These are phyloP conservation scores for Rubia balearica DNA, from an alignment of 305 asterid species.

Conservation along the genomic window DNA sequence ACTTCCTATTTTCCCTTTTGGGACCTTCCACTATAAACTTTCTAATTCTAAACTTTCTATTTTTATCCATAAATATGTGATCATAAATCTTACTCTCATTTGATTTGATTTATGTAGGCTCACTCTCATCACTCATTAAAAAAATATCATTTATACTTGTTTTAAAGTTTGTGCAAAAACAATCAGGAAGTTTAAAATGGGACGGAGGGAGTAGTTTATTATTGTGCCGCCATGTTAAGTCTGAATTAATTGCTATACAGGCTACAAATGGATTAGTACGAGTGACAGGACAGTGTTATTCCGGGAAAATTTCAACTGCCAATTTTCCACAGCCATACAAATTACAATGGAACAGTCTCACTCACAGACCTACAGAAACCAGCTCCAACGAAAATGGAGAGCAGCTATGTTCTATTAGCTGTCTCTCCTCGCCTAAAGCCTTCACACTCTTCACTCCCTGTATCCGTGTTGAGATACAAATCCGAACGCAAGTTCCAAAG, in stretches of 20 bases:
- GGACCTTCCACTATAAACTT: no score
- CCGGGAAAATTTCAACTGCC: constrained; percentile 2
- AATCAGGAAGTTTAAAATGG: no score
- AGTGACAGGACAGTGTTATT: neutral
- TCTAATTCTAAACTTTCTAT: no score
- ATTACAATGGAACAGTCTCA: constrained; percentile 3
- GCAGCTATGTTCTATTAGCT: constrained; percentile 16
- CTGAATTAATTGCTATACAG: neutral
- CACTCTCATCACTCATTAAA: no score
- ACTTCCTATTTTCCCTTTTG: no score
- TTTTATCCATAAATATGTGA: no score
- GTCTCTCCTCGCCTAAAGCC: constrained; percentile 41
- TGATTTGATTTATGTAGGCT: no score
- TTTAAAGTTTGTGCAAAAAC: no score
- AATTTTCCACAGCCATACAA: constrained; percentile 8
- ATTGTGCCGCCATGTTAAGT: neutral
- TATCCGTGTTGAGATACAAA: constrained; percentile 6
- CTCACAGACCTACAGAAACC: neutral
- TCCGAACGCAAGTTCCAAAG: neutral
- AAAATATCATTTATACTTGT: no score
- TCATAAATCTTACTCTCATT: no score
- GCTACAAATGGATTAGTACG: neutral
- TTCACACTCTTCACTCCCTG: constrained; percentile 11
- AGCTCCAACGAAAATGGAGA: constrained; percentile 3
- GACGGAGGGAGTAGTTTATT: neutral